Conservation (phyloP, 2,329 filamentous ascomycete species). For the Pyricularia pennisetigena region DNA sequence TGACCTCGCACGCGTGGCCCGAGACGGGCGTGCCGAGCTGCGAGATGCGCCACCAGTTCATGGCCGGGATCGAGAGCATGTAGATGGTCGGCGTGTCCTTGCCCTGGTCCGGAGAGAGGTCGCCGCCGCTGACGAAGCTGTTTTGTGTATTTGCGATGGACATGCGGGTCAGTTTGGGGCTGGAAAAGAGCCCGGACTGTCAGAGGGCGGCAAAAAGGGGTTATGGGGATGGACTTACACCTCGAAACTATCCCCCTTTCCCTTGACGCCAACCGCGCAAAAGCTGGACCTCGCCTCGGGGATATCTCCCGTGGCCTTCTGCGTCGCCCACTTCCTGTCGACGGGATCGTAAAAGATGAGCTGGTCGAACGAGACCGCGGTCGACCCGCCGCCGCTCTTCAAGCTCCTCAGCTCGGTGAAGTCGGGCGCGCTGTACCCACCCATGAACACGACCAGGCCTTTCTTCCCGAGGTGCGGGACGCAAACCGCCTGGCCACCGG, state of each 20-base stretch:
- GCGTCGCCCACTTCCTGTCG: constrained; percentile 22
- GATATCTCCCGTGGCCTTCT: constrained; percentile 19
- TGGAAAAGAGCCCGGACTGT: no score
- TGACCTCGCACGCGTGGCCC: constrained; percentile 24
- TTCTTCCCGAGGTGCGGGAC: constrained; percentile 1
- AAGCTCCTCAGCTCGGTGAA: background rate
- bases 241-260: constrained; percentile 16
- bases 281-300: constrained; percentile 18
- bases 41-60: constrained; percentile 22
- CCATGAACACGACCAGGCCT: constrained; percentile 3
- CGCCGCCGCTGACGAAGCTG: background rate
- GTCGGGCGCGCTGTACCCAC: background rate
- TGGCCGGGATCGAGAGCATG: constrained; percentile 27
- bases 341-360: constrained; percentile 23
- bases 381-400: background rate
- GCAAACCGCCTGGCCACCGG: background rate
- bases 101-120: background rate
- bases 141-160: background rate
- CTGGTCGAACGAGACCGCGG: constrained; percentile 14
- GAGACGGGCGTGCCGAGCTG: constrained; percentile 14
- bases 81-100: constrained; percentile 12
- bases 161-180: background rate
- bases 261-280: constrained; percentile 22
- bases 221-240: background rate
- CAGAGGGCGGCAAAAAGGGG: no score